Percentiles rank a stretch among this genome's conserved stretches.
These are phyloP conservation scores for Venustampulla echinocandica DNA, from an alignment of 495 filamentous ascomycete species.

Conservation along the genomic window DNA sequence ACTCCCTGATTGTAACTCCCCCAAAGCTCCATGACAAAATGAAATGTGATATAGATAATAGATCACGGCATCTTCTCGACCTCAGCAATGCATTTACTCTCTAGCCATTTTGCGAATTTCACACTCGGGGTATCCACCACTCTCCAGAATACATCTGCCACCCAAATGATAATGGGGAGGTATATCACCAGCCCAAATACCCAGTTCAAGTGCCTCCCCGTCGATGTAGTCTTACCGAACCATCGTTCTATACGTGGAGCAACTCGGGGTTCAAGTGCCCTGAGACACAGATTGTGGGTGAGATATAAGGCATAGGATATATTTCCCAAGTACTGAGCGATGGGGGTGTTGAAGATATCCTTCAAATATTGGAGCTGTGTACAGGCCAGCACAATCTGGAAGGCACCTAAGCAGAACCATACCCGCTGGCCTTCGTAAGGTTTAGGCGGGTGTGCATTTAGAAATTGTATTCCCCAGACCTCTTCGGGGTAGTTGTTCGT, in stretches of 20 bases:
- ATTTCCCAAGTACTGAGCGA: conserved; percentile 55
- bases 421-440: conserved; percentile 30
- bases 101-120: conserved; percentile 44
- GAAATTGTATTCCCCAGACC: conserved; percentile 28
- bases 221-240: conserved; percentile 37
- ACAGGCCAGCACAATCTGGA: conserved; percentile 46
- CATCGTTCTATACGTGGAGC: conserved; percentile 30
- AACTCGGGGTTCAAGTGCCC: conserved; percentile 38
- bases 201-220: conserved; percentile 38
- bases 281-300: conserved; percentile 45
- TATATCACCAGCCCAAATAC: conserved; percentile 38
- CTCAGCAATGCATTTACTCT: conserved; percentile 22
- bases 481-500: conserved; percentile 31
- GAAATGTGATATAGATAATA: no score
- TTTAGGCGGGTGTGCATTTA: conserved; percentile 27
- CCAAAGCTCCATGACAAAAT: no score
- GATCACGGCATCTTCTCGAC: background rate
- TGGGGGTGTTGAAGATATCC: conserved; percentile 41
- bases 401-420: conserved; percentile 49
- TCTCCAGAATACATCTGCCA: conserved; percentile 48
- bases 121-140: conserved; percentile 45
- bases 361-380: conserved; percentile 45
- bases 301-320: conserved; percentile 51
- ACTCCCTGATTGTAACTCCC: no score
- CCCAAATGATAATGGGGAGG: conserved; percentile 38